Percentiles rank a stretch among this genome's conserved stretches.
phyloP scores from a whole-genome alignment of 2,329 filamentous ascomycete species.

The Aureobasidium lini region DNA sequence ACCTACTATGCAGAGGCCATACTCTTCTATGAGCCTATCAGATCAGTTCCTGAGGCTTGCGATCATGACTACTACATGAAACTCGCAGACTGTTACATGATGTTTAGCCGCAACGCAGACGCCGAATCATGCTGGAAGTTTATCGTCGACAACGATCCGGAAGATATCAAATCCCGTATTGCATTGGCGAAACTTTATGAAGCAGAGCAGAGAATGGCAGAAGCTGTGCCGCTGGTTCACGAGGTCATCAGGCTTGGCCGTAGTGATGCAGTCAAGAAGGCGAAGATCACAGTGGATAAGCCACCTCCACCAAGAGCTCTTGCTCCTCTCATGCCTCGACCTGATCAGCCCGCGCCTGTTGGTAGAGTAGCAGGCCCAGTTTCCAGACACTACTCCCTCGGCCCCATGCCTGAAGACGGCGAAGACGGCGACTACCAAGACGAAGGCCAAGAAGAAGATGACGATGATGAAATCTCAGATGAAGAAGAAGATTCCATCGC shows the following conservation, averaged over 20 bases:
- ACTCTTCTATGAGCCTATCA: slow-evolving; percentile 47
- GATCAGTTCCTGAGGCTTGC: slow-evolving; percentile 34
- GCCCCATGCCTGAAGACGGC: not conserved
- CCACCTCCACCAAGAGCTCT: slow-evolving; percentile 1
- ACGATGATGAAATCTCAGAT: not conserved
- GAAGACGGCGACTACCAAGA: slow-evolving; percentile 3
- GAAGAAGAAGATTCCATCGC: not conserved
- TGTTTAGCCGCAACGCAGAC: slow-evolving; percentile 54
- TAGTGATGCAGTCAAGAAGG: slow-evolving; percentile 37
- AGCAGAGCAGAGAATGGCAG: slow-evolving; percentile 56
- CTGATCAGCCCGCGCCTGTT: not conserved
- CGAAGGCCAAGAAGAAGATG: not conserved
- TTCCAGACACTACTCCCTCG: not conserved
- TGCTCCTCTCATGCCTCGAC: slow-evolving; percentile 3
- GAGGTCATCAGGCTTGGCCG: slow-evolving; percentile 62
- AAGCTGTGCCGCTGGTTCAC: slow-evolving; percentile 68
- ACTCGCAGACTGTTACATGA: slow-evolving; percentile 62
- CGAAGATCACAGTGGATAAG: slow-evolving; percentile 21
- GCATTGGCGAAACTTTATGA: slow-evolving; percentile 82
- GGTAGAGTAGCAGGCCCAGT: not conserved
- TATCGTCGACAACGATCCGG: slow-evolving; percentile 63
- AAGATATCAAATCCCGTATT: slow-evolving; percentile 68
- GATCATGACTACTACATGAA: slow-evolving; percentile 45
- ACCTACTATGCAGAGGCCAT: slow-evolving; percentile 48
- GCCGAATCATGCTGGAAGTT: slow-evolving; percentile 73